These are phyloP conservation scores for Vinca minor DNA, from an alignment of 257 asterid species.

Conservation along the genomic window DNA sequence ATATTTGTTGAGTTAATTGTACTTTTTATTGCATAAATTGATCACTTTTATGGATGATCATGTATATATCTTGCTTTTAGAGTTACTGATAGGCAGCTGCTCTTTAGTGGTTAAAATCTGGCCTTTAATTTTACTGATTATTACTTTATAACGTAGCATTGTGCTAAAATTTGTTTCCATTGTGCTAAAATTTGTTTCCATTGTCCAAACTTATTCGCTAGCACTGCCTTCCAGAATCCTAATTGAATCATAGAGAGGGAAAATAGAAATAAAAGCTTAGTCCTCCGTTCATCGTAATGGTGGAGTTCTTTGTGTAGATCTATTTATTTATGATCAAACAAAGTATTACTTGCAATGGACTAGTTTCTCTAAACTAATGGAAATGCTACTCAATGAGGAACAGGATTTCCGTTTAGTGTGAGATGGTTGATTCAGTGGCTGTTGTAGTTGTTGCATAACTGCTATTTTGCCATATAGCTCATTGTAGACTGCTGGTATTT, in stretches of 20 bases:
- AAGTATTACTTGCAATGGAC: neutral
- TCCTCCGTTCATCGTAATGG: neutral
- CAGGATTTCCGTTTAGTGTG: neutral
- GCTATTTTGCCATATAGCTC: neutral
- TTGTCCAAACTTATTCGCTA: neutral
- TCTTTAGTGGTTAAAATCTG: too few relatives aligned
- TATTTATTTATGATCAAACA: neutral
- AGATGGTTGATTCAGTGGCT: too few relatives aligned
- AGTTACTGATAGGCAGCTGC: too few relatives aligned
- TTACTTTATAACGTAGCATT: neutral
- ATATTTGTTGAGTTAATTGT: too few relatives aligned
- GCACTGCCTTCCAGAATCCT: neutral
- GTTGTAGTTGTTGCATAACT: too few relatives aligned
- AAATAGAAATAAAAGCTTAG: neutral
- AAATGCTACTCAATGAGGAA: neutral
- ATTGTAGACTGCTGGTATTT: neutral
- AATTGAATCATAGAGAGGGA: neutral
- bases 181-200: too few relatives aligned
- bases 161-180: neutral
- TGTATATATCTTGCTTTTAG: too few relatives aligned
- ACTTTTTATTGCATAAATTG: too few relatives aligned
- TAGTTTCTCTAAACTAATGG: neutral
- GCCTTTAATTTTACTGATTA: too few relatives aligned
- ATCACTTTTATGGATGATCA: too few relatives aligned
- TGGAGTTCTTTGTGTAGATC: neutral